Evolutionary conservation across 1,284 basidiomycete genomes (phyloP).

Genomic region (Naganishia liquefaciens): DNA sequence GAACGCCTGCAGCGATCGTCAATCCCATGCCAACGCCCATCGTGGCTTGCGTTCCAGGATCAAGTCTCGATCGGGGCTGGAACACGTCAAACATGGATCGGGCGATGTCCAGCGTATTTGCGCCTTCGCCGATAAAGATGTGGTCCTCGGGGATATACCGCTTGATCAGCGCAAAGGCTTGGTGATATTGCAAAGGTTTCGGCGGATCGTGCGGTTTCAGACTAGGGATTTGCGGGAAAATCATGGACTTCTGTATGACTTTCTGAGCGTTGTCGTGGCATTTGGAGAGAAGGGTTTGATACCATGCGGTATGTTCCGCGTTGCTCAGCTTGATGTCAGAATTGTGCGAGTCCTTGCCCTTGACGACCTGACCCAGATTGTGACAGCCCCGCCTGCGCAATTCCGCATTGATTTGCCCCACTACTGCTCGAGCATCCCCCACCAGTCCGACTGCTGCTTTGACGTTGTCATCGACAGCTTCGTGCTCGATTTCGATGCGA

Average conservation of each 20-base stretch:
- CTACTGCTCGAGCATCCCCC: slow-evolving; percentile 33
- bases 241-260: slow-evolving; percentile 28
- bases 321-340: slow-evolving; percentile 12
- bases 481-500: slow-evolving; percentile 35
- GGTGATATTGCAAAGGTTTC: slow-evolving; percentile 35
- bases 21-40: slow-evolving; percentile 39
- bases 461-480: slow-evolving; percentile 34
- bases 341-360: background rate
- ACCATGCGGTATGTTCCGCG: slow-evolving; percentile 31
- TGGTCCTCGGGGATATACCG: slow-evolving; percentile 32
- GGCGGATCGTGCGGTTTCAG: slow-evolving; percentile 20
- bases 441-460: slow-evolving; percentile 34
- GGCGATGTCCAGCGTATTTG: slow-evolving; percentile 38
- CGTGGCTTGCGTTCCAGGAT: slow-evolving; percentile 37
- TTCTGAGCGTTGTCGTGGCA: slow-evolving; percentile 34
- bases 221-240: slow-evolving; percentile 24
- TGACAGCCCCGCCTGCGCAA: background rate
- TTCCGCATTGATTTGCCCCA: slow-evolving; percentile 30
- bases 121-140: slow-evolving; percentile 37
- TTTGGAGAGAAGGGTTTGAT: slow-evolving; percentile 31
- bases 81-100: slow-evolving; percentile 37
- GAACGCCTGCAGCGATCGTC: slow-evolving; percentile 34
- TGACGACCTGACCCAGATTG: background rate
- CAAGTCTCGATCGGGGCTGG: slow-evolving; percentile 34
- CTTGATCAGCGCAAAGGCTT: slow-evolving; percentile 36